A percentile compares a stretch with the other conserved stretches of the same genome.
phyloP scores from a whole-genome alignment of 768 basidiomycete species.

The Amanita rubescens region DNA sequence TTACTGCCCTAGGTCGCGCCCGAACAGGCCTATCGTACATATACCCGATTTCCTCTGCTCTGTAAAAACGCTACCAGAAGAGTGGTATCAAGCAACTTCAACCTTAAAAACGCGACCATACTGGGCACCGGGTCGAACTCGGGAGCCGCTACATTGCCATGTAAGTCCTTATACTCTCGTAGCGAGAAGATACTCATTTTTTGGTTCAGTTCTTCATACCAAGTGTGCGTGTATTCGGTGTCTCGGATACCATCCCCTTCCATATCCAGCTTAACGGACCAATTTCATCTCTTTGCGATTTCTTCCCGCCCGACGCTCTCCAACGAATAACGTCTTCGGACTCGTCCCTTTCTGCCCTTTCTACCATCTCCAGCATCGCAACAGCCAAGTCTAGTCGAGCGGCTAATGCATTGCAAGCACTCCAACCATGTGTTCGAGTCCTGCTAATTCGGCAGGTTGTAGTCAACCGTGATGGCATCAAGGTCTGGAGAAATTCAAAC shows the following conservation, averaged over 20 bases:
- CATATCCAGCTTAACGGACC: slow-evolving; percentile 54
- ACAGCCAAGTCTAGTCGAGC: background rate
- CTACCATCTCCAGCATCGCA: slow-evolving; percentile 16
- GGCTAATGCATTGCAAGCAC: background rate
- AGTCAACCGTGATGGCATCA: slow-evolving; percentile 24
- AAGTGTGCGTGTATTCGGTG: slow-evolving; percentile 42
- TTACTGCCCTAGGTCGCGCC: slow-evolving; percentile 49
- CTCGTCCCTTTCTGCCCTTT: slow-evolving; percentile 12
- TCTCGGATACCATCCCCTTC: slow-evolving; percentile 54
- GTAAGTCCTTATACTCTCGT: slow-evolving; percentile 27
- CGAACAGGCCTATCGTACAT: slow-evolving; percentile 44
- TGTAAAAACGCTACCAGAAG: slow-evolving; percentile 57
- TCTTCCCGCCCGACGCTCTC: slow-evolving; percentile 16
- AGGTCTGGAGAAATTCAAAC: slow-evolving; percentile 29
- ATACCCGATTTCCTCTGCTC: slow-evolving; percentile 45
- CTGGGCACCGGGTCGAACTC: slow-evolving; percentile 24
- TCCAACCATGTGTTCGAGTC: slow-evolving; percentile 32
- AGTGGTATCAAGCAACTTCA: slow-evolving; percentile 49
- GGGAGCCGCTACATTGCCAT: slow-evolving; percentile 37
- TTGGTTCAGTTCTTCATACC: slow-evolving; percentile 53
- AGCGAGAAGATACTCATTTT: background rate
- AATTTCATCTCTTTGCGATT: slow-evolving; percentile 35
- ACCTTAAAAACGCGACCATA: slow-evolving; percentile 30
- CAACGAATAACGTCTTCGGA: background rate
- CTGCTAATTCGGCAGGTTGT: slow-evolving; percentile 45